Evolutionary conservation across 805 yeast genomes (phyloP), one percentile per base, ranked within the genome.

Genomic region (Yarrowia deformans): DNA sequence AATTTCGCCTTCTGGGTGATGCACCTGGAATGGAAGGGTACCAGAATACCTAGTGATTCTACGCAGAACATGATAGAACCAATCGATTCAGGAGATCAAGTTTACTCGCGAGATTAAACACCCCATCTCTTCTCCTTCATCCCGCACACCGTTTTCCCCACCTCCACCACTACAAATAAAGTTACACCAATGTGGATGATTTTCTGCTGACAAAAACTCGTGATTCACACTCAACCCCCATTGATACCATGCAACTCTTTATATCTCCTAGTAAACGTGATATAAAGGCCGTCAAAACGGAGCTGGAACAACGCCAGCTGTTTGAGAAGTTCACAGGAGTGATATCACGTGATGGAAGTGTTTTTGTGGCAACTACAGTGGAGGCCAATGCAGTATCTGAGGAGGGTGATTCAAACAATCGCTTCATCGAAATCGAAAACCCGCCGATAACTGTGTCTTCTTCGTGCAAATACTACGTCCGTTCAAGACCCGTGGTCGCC

Each of bases 181-280:
- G 55, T 50, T 50, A n/a, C 40, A 50, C 55, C 40, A 34, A 4
- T 16, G n/a, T 34, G 23, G 19, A 18, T 18, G 16, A 23, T 23
- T 23, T 23, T 23, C 29, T 23, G 29, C 29, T 23, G 29, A 23
- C 29, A 23, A 23, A 23, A 23, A 23, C 29, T 23, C 29, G 29
- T 23, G 29, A 23, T 23, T 23, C 29, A 23, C 29, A 23, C 29
- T 23, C 29, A 23, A 43, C 8, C 14, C 1, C 23, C 13, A n/a
- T 18, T 32, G 60, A 54, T 54, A 54, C 63, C 66, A 60, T 45
- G 64, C 66, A 60, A 8, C 66, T 60, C n/a, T 60, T 60, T 14
- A 34, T 60, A 43, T 43, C 66, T 2, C 66, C 66, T 0, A 12
- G 19, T 2, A 60, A 43, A 34, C 34, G 52, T 1, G 66, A 60